Conservation (phyloP, 768 basidiomycete species). For the Tremella mesenterica region DNA sequence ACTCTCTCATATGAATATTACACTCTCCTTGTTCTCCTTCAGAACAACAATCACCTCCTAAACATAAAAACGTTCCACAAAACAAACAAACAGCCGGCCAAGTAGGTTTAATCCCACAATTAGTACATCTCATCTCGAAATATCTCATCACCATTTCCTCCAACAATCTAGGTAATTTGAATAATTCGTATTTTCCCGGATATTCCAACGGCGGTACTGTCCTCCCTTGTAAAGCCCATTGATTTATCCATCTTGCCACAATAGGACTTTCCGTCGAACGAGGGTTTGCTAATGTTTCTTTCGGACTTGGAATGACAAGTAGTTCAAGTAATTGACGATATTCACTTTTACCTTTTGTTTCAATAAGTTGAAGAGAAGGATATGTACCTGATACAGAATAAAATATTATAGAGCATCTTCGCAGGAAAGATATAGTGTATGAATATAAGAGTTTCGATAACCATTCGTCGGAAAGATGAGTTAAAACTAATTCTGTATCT, state of each 20-base stretch:
- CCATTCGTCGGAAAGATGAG: constrained; percentile 62
- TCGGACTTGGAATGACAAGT: constrained; percentile 70
- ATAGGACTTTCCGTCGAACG: constrained; percentile 33
- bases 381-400: constrained; percentile 51
- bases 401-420: constrained; percentile 74
- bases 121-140: constrained; percentile 61
- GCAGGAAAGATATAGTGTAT: constrained; percentile 84
- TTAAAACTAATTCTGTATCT: constrained; percentile 48
- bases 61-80: constrained; percentile 78
- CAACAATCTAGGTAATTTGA: constrained; percentile 67
- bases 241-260: constrained; percentile 81
- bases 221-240: constrained; percentile 73
- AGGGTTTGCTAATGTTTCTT: constrained; percentile 47
- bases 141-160: constrained; percentile 73
- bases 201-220: constrained; percentile 69
- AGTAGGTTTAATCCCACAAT: constrained; percentile 67
- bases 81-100: constrained; percentile 87
- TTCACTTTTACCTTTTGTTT: constrained; percentile 52
- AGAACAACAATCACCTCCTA: constrained; percentile 84
- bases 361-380: constrained; percentile 22
- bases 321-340: constrained; percentile 66
- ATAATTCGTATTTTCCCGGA: constrained; percentile 71
- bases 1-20: constrained; percentile 92
- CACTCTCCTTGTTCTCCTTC: constrained; percentile 71
- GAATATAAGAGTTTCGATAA: constrained; percentile 79